Evolutionary conservation across 768 basidiomycete species (phyloP), one percentile per base, ranked within the genome.

Genomic region (Mycena galericulata): DNA sequence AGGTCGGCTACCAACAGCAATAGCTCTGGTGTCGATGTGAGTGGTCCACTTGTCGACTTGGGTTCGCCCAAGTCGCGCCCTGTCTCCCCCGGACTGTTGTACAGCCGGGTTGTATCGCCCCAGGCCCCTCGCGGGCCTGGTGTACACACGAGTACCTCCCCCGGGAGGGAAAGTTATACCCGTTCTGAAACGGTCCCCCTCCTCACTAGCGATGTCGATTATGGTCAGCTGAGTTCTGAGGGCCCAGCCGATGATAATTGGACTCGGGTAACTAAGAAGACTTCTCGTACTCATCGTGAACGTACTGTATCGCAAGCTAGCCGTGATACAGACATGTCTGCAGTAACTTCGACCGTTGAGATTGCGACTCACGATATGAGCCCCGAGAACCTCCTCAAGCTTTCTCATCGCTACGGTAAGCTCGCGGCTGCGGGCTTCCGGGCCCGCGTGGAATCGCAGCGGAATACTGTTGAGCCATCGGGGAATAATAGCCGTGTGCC

Each of bases 281-380:
- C 54, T 40, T 32, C 34, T 36, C 54, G 36, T 26, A 38, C 54
- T 55, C 54, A 55, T 40, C 54, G 54, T 55, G 54, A 55, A 22
- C 54, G 34, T n/a, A 22, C 54, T 10, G 15, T 20, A 12, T 55
- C 54, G 15, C 32, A 17, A 5, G 20, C 32, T 55, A 22, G 20
- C 38, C n/a, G n/a, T n/a, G n/a, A n/a, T n/a, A n/a, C n/a, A n/a
- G n/a, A n/a, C 6, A 40, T 36, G n/a, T 38, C 2, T 55, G 15
- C 10, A 22, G 34, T 36, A 36, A 6, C 14, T 14, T 53, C 50
- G 27, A 12, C 50, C n/a, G 50, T 53, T 17, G 8, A 4, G 27
- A 27, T 7, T 17, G 50, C 50, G 1, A 53, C 29, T 30, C 50
- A 26, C 0, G 50, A 32, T 17, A 30, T 53, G 50, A 53, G 27